Evolutionary conservation across 352 stramenopile species (phyloP).

Genomic region (Peronospora farinosa): DNA sequence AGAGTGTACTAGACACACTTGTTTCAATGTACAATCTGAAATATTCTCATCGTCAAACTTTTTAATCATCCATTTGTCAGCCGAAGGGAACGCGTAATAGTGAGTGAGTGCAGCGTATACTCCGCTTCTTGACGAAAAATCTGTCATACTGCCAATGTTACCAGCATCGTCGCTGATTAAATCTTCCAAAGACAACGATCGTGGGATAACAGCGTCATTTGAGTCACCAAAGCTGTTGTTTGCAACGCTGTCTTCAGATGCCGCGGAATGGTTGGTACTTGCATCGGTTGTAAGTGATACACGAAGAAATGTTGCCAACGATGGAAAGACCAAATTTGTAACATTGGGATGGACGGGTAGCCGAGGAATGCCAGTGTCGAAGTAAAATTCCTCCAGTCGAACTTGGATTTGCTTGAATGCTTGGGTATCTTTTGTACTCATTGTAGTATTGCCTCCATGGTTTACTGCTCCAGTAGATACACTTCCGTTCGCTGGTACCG

Average conservation of each 20-base stretch:
- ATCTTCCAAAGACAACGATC: background rate
- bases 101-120: conserved; percentile 34
- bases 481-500: background rate
- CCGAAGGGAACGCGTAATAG: conserved; percentile 41
- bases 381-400: conserved; percentile 44
- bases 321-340: conserved; percentile 30
- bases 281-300: background rate
- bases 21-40: conserved; percentile 20
- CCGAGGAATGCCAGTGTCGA: conserved; percentile 47
- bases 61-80: conserved; percentile 20
- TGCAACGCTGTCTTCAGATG: background rate
- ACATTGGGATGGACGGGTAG: conserved; percentile 26
- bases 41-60: conserved; percentile 1
- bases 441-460: background rate
- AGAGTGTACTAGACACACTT: conserved; percentile 38
- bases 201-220: background rate
- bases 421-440: conserved; percentile 20
- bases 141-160: conserved; percentile 1
- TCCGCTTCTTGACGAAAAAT: conserved; percentile 18
- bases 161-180: background rate
- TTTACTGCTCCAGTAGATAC: background rate
- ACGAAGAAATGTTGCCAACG: conserved; percentile 24
- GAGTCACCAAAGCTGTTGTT: background rate
- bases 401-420: conserved; percentile 28
- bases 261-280: background rate